Percentiles rank a stretch among this genome's conserved stretches.
Conservation (phyloP, 2,329 filamentous ascomycete genomes). For the Penicillium sp. region DNA sequence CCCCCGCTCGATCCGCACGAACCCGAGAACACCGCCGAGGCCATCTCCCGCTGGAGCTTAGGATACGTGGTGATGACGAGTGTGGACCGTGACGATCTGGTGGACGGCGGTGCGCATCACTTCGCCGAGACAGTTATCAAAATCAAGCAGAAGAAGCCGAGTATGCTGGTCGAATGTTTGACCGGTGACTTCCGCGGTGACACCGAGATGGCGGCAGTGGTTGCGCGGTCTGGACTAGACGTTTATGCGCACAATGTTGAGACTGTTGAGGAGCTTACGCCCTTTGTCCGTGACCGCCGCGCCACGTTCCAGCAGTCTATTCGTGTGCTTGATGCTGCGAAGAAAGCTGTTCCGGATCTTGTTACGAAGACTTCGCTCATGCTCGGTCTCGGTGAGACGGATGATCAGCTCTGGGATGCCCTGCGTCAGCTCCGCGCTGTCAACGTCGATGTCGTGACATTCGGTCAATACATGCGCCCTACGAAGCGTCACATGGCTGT, state of each 20-base stretch:
- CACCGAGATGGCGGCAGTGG: slow-evolving; percentile 78
- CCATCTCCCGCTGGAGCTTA: slow-evolving; percentile 85
- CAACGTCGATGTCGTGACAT: slow-evolving; percentile 91
- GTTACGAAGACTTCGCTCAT: slow-evolving; percentile 99
- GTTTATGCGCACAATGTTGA: slow-evolving; percentile 98
- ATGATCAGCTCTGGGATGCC: slow-evolving; percentile 78
- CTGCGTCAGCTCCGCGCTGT: slow-evolving; percentile 75
- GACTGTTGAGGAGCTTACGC: slow-evolving; percentile 87
- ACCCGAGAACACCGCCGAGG: slow-evolving; percentile 94
- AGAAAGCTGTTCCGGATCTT: slow-evolving; percentile 70
- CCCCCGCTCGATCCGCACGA: slow-evolving; percentile 91
- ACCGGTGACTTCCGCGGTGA: slow-evolving; percentile 84
- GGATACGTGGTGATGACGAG: slow-evolving; percentile 94
- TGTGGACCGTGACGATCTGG: slow-evolving; percentile 90
- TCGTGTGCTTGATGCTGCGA: slow-evolving; percentile 75
- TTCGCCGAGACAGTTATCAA: slow-evolving; percentile 91
- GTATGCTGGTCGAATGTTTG: slow-evolving; percentile 48
- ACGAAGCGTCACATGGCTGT: slow-evolving; percentile 98
- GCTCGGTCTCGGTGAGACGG: slow-evolving; percentile 90
- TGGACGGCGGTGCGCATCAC: slow-evolving; percentile 83
- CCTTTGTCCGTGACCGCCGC: slow-evolving; percentile 82
- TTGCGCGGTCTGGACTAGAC: slow-evolving; percentile 85
- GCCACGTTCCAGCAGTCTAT: slow-evolving; percentile 88
- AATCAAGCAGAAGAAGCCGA: slow-evolving; percentile 74
- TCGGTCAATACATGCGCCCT: slow-evolving; percentile 99